Conservation (phyloP, 805 yeast species). For the Schizosaccharomyces pombe region DNA sequence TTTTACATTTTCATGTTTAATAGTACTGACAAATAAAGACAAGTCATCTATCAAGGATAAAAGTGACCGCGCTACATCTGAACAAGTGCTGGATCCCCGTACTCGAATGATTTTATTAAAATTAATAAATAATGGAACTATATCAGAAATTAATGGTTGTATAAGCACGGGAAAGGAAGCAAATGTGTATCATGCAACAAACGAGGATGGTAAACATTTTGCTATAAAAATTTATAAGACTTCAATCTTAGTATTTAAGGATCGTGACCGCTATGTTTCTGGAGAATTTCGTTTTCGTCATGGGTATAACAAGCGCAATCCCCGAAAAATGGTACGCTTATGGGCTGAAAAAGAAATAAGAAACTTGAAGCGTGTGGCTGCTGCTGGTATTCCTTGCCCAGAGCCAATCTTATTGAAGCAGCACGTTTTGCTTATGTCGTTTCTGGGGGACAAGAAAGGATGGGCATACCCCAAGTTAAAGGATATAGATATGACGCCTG, state of each 20-base stretch:
- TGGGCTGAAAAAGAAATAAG: constrained; percentile 98
- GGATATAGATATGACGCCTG: constrained; percentile 46
- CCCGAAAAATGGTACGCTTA: constrained; percentile 86
- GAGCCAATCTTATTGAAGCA: constrained; percentile 71
- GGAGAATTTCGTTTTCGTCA: constrained; percentile 88
- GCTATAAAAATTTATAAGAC: constrained; percentile 93
- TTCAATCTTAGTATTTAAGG: constrained; percentile 88
- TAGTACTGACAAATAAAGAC: neutral
- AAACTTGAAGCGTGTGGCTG: constrained; percentile 59
- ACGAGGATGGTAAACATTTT: constrained; percentile 24
- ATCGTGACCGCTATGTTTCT: constrained; percentile 82
- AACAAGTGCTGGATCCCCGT: constrained; percentile 87
- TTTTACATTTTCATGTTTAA: no score
- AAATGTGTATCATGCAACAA: constrained; percentile 70
- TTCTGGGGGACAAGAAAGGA: constrained; percentile 47
- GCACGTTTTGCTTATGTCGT: constrained; percentile 89
- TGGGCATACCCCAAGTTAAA: constrained; percentile 76
- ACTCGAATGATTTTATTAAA: constrained; percentile 65
- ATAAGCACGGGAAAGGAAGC: constrained; percentile 95
- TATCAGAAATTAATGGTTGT: constrained; percentile 78
- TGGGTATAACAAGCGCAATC: constrained; percentile 65
- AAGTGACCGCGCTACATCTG: constrained; percentile 88
- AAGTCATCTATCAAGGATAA: constrained; percentile 25
- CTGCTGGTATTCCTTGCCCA: constrained; percentile 75
- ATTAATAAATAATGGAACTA: constrained; percentile 59